Evolutionary conservation across 176 grass and related monocot genomes (phyloP), one percentile per base, ranked within the genome.

Genomic region (Raddia distichophylla): DNA sequence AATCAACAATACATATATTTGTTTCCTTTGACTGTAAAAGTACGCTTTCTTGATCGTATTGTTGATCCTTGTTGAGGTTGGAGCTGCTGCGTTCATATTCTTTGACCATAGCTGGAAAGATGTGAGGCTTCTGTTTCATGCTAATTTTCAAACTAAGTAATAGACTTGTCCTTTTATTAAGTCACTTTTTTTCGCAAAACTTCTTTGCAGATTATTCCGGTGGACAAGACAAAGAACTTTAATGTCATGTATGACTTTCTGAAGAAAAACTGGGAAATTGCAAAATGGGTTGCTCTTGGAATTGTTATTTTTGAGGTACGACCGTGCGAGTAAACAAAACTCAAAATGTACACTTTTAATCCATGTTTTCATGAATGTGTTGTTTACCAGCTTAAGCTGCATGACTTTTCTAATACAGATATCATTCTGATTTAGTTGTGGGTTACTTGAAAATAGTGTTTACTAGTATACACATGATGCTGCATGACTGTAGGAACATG

Each of bases 81-180:
- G 86, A 75, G 92, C 90, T 84, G 92, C 95, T 60, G 95, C 92
- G 58, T 98, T 98, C 87, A 98, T 98, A 80, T 98, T 95, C 88
- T 98, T 98, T 63, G 90, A 98, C 64, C 84, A 98, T 52, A 91
- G 90, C 82, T 98, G 95, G 95, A 98, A 95, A 91, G 95, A 98
- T 86, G 95, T 98, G 89, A 90, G 84, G 42, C 59, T 83, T 71
- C 53, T 76, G n/a, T 70, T 75, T 43, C 19, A 46, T 75, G 11
- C 50, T 77, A 37, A 42, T 57, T 82, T 59, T 12, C 33, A 40
- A 83, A 76, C 62, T 82, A 71, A 35, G 45, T 50, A 42, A 60
- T 22, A 86, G 4, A 15, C 10, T 54, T 87, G 73, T 48, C 48
- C 63, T 75, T 78, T 65, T 67, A 70, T 48, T n/a, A 34, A 40